Evolutionary conservation across 164 flowering plant genomes (phyloP).

Genomic region (Liquidambar formosana): DNA sequence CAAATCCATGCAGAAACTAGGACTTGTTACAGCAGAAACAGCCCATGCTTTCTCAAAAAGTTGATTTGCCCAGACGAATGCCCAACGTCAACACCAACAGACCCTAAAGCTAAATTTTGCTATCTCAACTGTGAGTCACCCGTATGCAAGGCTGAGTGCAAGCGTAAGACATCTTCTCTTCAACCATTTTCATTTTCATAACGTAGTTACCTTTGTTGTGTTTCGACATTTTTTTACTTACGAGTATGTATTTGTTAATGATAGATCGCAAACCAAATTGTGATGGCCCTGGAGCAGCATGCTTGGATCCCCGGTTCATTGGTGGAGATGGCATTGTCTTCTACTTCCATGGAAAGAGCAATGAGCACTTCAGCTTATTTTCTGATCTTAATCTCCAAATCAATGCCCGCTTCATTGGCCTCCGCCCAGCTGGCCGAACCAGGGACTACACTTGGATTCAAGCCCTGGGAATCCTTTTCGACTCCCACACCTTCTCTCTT

Average conservation of each 20-base stretch:
- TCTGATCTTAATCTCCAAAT: slow-evolving; percentile 58
- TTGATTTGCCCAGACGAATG: slow-evolving; percentile 37
- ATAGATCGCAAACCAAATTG: slow-evolving; percentile 63
- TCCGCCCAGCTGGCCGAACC: slow-evolving; percentile 52
- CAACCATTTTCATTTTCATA: neutral
- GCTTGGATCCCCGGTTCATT: slow-evolving; percentile 73
- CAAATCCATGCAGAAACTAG: slow-evolving; percentile 7
- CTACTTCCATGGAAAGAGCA: slow-evolving; percentile 74
- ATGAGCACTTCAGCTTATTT: slow-evolving; percentile 59
- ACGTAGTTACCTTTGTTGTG: neutral
- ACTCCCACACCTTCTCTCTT: slow-evolving; percentile 45
- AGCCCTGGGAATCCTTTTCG: slow-evolving; percentile 67
- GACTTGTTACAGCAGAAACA: slow-evolving; percentile 12
- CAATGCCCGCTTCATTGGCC: slow-evolving; percentile 65
- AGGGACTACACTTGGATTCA: slow-evolving; percentile 84
- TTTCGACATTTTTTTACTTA: neutral
- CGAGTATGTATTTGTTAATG: neutral
- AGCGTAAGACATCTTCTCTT: slow-evolving; percentile 22
- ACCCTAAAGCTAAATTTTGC: slow-evolving; percentile 33
- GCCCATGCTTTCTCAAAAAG: slow-evolving; percentile 27
- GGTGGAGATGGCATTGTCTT: slow-evolving; percentile 74
- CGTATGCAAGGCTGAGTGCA: slow-evolving; percentile 43
- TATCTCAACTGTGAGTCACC: slow-evolving; percentile 36
- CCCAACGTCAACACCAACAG: slow-evolving; percentile 20
- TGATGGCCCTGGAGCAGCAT: slow-evolving; percentile 68